Conservation (phyloP, 345 rosid genomes). For the Sonneratia caseolaris region DNA sequence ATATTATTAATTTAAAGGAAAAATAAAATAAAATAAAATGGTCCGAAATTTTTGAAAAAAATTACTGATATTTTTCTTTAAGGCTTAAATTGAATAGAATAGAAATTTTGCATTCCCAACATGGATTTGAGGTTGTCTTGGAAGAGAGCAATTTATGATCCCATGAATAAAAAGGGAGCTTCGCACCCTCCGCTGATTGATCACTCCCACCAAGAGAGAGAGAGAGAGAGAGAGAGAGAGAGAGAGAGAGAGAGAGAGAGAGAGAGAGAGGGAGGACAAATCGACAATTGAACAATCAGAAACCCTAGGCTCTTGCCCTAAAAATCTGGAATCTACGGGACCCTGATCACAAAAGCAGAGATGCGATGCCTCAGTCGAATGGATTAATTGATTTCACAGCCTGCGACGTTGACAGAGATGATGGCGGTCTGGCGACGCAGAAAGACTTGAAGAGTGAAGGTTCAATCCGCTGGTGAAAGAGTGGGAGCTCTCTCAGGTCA, state of each 20-base stretch:
- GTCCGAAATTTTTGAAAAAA: no score
- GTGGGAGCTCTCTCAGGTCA: not conserved
- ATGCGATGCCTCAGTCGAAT: conserved; percentile 1
- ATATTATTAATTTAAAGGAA: not conserved
- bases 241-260: conserved; percentile 7
- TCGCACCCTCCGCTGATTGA: conserved; percentile 1
- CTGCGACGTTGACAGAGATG: not conserved
- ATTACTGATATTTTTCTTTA: not conserved
- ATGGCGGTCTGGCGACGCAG: not conserved
- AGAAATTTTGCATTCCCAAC: not conserved
- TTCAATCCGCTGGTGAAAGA: not conserved
- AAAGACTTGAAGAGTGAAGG: not conserved
- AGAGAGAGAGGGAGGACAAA: conserved; percentile 3
- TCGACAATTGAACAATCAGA: not conserved
- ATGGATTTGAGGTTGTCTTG: not conserved
- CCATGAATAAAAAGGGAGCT: conserved; percentile 22
- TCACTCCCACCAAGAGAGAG: conserved; percentile 5
- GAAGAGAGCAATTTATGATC: conserved; percentile 15
- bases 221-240: conserved; percentile 8
- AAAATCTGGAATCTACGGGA: not conserved
- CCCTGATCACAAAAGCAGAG: not conserved
- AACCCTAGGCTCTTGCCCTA: conserved; percentile 4
- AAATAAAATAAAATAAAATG: not conserved
- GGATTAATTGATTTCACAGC: not conserved
- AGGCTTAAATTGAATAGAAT: not conserved